Percentiles rank a stretch among this genome's conserved stretches.
phyloP scores from a whole-genome alignment of 129 eudicot genomes.

The Ambrosia artemisiifolia region DNA sequence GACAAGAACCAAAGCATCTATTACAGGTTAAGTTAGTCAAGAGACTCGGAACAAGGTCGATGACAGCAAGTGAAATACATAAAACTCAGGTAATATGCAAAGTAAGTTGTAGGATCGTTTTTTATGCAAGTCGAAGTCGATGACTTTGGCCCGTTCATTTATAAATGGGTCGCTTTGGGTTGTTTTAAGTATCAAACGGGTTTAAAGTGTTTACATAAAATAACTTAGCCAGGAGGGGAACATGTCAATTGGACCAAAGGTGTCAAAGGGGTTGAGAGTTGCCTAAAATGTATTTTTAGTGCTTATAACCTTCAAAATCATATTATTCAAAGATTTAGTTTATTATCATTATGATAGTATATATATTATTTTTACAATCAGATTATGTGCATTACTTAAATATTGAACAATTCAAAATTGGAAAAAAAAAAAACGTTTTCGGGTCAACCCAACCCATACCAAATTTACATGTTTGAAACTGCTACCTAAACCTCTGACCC shows the following conservation, averaged over 20 bases:
- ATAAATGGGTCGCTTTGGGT: neutral
- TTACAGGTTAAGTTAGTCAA: conserved; percentile 27
- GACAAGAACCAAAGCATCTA: conserved; percentile 62
- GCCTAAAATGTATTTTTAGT: neutral
- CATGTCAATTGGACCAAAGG: too few relatives aligned
- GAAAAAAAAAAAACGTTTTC: neutral
- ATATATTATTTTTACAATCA: neutral
- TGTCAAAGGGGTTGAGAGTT: neutral
- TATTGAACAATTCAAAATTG: neutral
- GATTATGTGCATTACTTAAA: neutral
- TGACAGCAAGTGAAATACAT: neutral
- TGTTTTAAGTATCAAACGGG: neutral
- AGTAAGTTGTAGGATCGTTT: neutral
- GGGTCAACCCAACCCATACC: too few relatives aligned
- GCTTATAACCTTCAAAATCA: neutral
- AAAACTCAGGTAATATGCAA: neutral
- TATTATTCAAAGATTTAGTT: neutral
- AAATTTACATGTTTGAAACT: neutral
- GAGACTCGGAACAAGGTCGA: neutral
- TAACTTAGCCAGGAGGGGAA: neutral
- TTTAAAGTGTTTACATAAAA: neutral
- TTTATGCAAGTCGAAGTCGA: neutral
- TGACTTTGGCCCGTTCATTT: neutral
- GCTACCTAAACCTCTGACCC: neutral
- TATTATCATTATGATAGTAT: neutral